phyloP scores from a whole-genome alignment of 495 filamentous ascomycete genomes.

The Penicillium taxi region DNA sequence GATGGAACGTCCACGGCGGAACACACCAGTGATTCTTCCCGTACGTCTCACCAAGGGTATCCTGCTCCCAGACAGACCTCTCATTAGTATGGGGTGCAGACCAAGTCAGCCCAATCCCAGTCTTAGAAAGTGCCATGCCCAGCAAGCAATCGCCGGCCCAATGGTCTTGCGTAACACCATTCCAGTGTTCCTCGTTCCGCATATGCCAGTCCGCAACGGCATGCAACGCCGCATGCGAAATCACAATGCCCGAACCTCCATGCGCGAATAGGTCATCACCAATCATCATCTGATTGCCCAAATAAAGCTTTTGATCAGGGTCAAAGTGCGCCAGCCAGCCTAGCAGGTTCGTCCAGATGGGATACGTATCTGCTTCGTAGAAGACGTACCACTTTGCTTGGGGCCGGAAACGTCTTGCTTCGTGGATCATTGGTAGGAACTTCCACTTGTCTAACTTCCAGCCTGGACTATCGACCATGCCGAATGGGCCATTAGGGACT shows the following conservation, averaged over 20 bases:
- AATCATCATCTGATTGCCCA: conserved; percentile 47
- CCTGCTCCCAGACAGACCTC: conserved; percentile 30
- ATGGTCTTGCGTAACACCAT: conserved; percentile 20
- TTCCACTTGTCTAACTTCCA: conserved; percentile 68
- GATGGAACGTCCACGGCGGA: conserved; percentile 41
- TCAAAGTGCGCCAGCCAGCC: conserved; percentile 48
- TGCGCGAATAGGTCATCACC: conserved; percentile 48
- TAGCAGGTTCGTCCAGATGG: conserved; percentile 55
- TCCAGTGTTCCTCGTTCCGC: conserved; percentile 17
- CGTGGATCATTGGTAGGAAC: conserved; percentile 57
- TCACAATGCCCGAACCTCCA: conserved; percentile 56
- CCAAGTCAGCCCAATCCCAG: conserved; percentile 26
- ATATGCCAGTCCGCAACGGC: conserved; percentile 15
- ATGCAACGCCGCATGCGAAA: conserved; percentile 33
- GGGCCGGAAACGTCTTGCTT: conserved; percentile 43
- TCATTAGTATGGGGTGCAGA: conserved; percentile 31
- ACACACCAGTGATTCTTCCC: conserved; percentile 41
- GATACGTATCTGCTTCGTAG: conserved; percentile 60
- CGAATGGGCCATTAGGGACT: conserved; percentile 26
- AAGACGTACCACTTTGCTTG: conserved; percentile 59
- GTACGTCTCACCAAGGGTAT: conserved; percentile 29
- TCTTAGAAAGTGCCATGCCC: conserved; percentile 33
- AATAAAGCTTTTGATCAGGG: conserved; percentile 40
- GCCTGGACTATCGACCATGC: conserved; percentile 38
- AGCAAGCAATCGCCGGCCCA: conserved; percentile 42